These are phyloP conservation scores for Mycosphaerella arachidis DNA, from an alignment of 2,329 filamentous ascomycete species.

Conservation along the genomic window DNA sequence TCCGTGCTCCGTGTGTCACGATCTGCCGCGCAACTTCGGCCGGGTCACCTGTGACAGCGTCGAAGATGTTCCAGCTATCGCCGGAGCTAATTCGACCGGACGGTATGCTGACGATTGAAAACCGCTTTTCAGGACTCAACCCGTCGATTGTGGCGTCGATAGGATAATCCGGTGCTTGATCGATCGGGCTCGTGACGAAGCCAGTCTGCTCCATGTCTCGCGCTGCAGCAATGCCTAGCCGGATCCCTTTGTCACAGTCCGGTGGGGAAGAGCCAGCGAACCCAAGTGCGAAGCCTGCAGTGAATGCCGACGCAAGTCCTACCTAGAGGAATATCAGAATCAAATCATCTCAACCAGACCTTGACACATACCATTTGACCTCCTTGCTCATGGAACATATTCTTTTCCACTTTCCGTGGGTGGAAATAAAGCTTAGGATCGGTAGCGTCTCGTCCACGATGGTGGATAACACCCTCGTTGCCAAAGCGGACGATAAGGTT, in stretches of 20 bases:
- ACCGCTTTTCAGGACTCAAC: conserved; percentile 21
- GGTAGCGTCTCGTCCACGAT: conserved; percentile 33
- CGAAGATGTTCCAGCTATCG: conserved; percentile 34
- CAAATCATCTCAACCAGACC: neutral
- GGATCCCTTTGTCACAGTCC: conserved; percentile 28
- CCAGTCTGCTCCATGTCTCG: conserved; percentile 24
- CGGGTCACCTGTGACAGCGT: conserved; percentile 31
- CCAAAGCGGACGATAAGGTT: conserved; percentile 35
- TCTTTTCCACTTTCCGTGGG: conserved; percentile 26
- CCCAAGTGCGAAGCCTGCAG: conserved; percentile 32
- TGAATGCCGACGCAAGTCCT: conserved; percentile 30
- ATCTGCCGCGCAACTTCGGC: conserved; percentile 32
- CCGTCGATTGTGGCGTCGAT: conserved; percentile 24
- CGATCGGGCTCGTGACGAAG: conserved; percentile 24
- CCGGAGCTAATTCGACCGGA: conserved; percentile 31
- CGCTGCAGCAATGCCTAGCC: conserved; percentile 28
- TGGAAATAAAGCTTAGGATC: conserved; percentile 33
- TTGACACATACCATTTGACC: conserved; percentile 16
- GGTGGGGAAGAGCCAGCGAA: conserved; percentile 30
- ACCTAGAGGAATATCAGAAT: conserved; percentile 19
- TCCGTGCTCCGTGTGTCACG: conserved; percentile 29
- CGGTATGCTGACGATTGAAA: conserved; percentile 29
- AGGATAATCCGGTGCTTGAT: conserved; percentile 29
- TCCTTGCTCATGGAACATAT: conserved; percentile 4
- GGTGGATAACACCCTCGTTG: conserved; percentile 32